A percentile compares a stretch with the other conserved stretches of the same genome.
Conservation (phyloP, 2,329 filamentous ascomycete genomes). For the Leptographium flavum region DNA sequence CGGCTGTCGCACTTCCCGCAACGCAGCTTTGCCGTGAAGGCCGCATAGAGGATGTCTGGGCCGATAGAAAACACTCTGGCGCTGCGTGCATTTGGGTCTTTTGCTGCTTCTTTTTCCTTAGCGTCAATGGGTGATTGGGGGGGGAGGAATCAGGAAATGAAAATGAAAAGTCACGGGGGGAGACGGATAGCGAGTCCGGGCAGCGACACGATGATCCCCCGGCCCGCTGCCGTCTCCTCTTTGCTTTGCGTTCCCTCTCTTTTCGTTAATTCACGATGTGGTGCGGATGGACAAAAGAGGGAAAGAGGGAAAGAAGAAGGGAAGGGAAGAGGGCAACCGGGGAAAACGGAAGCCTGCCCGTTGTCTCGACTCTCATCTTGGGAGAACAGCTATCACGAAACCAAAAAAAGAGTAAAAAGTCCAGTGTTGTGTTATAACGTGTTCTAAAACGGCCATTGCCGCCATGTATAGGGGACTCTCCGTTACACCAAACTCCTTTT, state of each 20-base stretch:
- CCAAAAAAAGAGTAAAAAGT: constrained; percentile 3
- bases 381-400: neutral
- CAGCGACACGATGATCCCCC: no score
- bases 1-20: constrained; percentile 90
- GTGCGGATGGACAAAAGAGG: neutral
- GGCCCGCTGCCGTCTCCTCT: neutral
- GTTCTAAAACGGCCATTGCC: no score
- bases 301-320: neutral
- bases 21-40: constrained; percentile 99
- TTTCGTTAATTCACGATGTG: neutral
- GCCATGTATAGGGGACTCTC: no score
- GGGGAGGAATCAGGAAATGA: neutral
- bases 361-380: neutral
- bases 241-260: neutral
- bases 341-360: neutral
- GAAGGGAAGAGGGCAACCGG: neutral
- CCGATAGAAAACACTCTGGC: neutral
- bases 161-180: neutral
- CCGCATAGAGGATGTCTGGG: constrained; percentile 1
- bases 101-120: neutral
- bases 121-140: neutral
- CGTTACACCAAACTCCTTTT: no score
- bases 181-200: neutral
- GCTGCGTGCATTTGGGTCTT: neutral
- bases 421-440: no score